Conservation (phyloP, 306 rosid genomes). For the Quercus agrifolia region DNA sequence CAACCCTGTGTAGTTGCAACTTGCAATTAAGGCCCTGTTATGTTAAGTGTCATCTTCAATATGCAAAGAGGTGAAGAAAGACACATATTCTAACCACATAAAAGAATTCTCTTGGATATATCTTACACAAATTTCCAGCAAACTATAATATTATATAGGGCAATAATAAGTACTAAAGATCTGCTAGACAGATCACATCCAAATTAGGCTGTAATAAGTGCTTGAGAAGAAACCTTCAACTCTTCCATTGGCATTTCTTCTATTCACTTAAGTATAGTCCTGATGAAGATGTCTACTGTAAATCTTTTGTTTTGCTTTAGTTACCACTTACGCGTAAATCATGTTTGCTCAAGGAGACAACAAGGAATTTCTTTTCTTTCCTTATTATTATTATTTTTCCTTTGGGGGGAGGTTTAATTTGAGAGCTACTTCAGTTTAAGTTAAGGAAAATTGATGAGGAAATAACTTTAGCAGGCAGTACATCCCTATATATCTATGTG, state of each 20-base stretch:
- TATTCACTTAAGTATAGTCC: not conserved
- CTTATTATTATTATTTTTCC: too few species aligned
- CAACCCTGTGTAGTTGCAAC: not conserved
- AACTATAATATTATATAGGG: not conserved
- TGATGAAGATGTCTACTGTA: not conserved
- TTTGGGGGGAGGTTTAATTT: not conserved
- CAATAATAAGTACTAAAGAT: not conserved
- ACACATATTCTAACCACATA: not conserved
- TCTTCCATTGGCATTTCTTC: not conserved
- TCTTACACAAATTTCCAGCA: not conserved
- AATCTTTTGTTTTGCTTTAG: not conserved
- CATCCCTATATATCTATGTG: not conserved
- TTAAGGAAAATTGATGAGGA: not conserved
- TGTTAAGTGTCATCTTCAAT: not conserved
- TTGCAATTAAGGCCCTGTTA: not conserved
- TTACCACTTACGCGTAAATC: not conserved
- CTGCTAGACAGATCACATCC: not conserved
- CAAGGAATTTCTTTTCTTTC: not conserved
- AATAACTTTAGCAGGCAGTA: not conserved
- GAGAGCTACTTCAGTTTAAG: not conserved
- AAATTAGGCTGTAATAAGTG: not conserved
- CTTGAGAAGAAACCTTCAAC: not conserved
- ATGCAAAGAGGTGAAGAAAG: not conserved
- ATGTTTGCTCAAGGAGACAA: not conserved
- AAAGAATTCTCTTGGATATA: not conserved